Evolutionary conservation across 352 stramenopile species (phyloP), one percentile per base, ranked within the genome.

Genomic region (Globisporangium cystogenes): DNA sequence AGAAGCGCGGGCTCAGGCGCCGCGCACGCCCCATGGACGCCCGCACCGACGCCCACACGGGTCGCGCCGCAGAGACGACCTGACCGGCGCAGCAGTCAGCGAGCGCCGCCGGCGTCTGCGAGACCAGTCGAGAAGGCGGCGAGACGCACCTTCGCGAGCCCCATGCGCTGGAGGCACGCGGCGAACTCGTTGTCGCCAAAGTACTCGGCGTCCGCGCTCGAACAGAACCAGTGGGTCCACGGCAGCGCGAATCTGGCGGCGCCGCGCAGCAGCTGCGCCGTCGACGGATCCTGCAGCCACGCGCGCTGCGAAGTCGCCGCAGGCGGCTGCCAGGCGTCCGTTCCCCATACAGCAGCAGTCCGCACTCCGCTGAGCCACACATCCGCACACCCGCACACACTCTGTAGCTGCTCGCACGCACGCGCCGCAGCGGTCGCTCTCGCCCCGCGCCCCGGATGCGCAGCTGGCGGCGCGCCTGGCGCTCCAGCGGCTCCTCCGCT

Each of bases 161-260:
- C 72, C 71, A 90, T 88, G 36, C 62, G 65, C 24, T 69, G 54
- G 4, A 93, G 64, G 60, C 80, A 91, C 23, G 87, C 70, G 12
- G 86, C 48, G 45, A 93, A 91, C 64, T 91, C 80, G 27, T 88
- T 88, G 46, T 90, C 70, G n/a, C 20, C 27, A 57, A 91, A 89
- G 55, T 87, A 93, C 21, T 83, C 76, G 12, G 62, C 56, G 62
- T 90, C 77, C 26, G 76, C 50, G 48, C 67, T 82, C 47, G 73
- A 81, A 44, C 84, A 80, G 53, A 90, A 88, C 77, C 80, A 90
- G 46, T 87, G 68, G 39, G 33, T 70, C 75, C 73, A 86, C 21
- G 80, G 80, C n/a, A 90, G 57, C 27, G 76, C 55, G 33, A 84
- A 86, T 43, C 67, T 74, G 16, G 41, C 26, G 16, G 41, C 26